Evolutionary conservation across 2,329 filamentous ascomycete genomes (phyloP).

Genomic region (Pestalotiopsis sp.): DNA sequence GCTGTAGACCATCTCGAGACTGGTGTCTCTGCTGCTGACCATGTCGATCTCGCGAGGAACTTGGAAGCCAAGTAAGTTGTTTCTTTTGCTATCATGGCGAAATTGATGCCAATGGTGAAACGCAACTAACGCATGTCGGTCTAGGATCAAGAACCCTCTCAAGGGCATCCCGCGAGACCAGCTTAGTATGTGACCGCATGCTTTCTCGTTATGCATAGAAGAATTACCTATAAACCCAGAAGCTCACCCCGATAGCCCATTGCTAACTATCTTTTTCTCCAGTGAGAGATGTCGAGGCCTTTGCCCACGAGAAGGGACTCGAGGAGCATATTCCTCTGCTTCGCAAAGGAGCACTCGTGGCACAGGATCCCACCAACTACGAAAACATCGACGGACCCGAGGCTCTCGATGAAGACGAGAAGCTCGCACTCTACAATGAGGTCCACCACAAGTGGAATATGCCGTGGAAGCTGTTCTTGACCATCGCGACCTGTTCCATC

Average conservation of each 20-base stretch:
- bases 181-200: constrained; percentile 35
- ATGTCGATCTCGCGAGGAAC: constrained; percentile 40
- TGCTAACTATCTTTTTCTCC: neutral
- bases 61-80: constrained; percentile 46
- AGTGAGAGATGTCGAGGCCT: constrained; percentile 57
- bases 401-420: constrained; percentile 62
- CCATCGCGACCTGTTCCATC: constrained; percentile 69
- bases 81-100: too few relatives aligned
- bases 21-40: constrained; percentile 29
- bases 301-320: constrained; percentile 62
- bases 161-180: constrained; percentile 51
- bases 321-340: constrained; percentile 61
- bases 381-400: constrained; percentile 61
- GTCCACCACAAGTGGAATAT: constrained; percentile 69
- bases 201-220: neutral
- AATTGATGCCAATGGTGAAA: neutral
- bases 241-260: neutral
- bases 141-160: constrained; percentile 50
- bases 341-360: constrained; percentile 72
- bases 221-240: too few relatives aligned
- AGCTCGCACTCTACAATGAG: constrained; percentile 62
- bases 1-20: constrained; percentile 26
- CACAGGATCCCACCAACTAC: constrained; percentile 67
- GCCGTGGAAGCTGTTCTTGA: constrained; percentile 64
- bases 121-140: neutral